These are phyloP conservation scores for Saussurea involucrata DNA, from an alignment of 129 eudicot species.

Conservation along the genomic window DNA sequence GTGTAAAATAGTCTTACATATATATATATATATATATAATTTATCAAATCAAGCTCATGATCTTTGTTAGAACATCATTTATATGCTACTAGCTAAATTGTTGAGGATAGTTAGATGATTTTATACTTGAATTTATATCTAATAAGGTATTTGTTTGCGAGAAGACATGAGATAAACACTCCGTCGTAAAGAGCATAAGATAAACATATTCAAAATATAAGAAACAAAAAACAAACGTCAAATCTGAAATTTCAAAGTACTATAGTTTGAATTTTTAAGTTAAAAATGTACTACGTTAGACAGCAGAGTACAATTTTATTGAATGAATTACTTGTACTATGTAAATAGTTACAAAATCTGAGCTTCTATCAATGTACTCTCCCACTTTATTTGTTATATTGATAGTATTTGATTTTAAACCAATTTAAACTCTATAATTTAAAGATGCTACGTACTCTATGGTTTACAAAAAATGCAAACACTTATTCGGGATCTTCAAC, in stretches of 20 bases:
- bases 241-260: slow-evolving; percentile 30
- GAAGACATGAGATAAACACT: slow-evolving; percentile 9
- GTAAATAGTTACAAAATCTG: slow-evolving; percentile 23
- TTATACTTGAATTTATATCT: background rate
- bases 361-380: slow-evolving; percentile 13
- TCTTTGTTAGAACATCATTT: background rate
- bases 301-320: slow-evolving; percentile 30
- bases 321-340: slow-evolving; percentile 33
- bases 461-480: background rate
- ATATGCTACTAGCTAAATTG: background rate
- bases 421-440: background rate
- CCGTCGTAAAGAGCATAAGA: background rate
- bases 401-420: background rate
- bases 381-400: background rate
- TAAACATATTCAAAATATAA: slow-evolving; percentile 9
- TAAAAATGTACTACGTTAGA: slow-evolving; percentile 16
- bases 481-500: background rate
- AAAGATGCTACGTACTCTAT: background rate
- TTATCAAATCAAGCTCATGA: background rate
- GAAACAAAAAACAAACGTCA: slow-evolving; percentile 28
- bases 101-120: background rate
- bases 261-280: slow-evolving; percentile 17
- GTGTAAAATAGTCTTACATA: too few species aligned
- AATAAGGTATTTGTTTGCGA: background rate
- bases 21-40: too few species aligned